phyloP scores from a whole-genome alignment of 768 basidiomycete species.

The Mycena floridula region DNA sequence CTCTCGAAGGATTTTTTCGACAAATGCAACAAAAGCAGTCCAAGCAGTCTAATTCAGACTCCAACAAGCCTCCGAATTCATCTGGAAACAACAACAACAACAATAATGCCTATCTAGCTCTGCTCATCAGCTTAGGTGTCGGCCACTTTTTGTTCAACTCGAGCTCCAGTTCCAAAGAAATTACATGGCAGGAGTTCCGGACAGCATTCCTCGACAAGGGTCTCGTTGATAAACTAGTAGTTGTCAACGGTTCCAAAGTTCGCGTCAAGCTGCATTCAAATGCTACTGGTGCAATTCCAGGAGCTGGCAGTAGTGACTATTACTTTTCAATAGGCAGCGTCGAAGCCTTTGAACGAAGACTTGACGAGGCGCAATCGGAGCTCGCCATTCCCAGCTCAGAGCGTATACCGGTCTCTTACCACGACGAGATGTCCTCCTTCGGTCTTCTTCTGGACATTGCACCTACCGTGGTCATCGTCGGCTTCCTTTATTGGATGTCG shows the following conservation, averaged over 20 bases:
- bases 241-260: conserved; percentile 86
- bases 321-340: conserved; percentile 97
- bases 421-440: conserved; percentile 86
- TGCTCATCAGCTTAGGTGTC: conserved; percentile 47
- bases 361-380: conserved; percentile 90
- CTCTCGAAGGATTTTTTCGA: conserved; percentile 75
- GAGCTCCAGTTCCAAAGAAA: conserved; percentile 69
- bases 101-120: conserved; percentile 48
- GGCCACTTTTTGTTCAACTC: conserved; percentile 63
- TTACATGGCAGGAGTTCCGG: conserved; percentile 99
- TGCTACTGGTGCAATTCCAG: conserved; percentile 58
- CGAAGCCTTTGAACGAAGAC: conserved; percentile 91
- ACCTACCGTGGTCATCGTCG: conserved; percentile 89
- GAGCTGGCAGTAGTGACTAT: conserved; percentile 57
- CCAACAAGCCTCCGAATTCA: conserved; percentile 46
- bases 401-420: conserved; percentile 94
- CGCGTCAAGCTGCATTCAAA: conserved; percentile 92
- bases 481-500: conserved; percentile 85
- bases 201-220: conserved; percentile 96
- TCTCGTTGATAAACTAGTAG: conserved; percentile 87
- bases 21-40: conserved; percentile 47
- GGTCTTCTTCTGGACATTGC: conserved; percentile 84
- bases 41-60: conserved; percentile 20
- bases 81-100: conserved; percentile 35
- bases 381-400: conserved; percentile 88